Evolutionary conservation across 1,284 basidiomycete genomes (phyloP).

Genomic region (Ustilago bromivora): DNA sequence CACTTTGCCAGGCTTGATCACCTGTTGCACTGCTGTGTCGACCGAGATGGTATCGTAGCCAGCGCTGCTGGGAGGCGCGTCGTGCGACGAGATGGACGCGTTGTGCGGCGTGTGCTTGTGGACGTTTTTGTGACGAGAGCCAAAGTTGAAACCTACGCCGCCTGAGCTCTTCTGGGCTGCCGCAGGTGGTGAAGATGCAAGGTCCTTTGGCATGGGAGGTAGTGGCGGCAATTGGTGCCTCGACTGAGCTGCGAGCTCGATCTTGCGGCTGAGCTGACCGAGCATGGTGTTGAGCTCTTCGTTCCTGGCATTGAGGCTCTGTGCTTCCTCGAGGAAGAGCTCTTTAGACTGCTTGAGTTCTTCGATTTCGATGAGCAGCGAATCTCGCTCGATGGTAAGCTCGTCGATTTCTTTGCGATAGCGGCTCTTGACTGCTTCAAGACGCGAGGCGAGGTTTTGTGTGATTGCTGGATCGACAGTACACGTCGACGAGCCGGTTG

Average conservation of each 20-base stretch:
- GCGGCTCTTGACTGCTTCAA: constrained; percentile 87
- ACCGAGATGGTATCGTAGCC: constrained; percentile 41
- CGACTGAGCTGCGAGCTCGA: constrained; percentile 45
- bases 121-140: constrained; percentile 47
- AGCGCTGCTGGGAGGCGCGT: constrained; percentile 36
- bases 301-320: constrained; percentile 88
- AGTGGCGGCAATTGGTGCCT: constrained; percentile 38
- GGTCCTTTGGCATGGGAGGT: constrained; percentile 25
- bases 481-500: constrained; percentile 15
- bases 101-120: constrained; percentile 40
- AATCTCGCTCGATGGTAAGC: constrained; percentile 83
- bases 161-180: constrained; percentile 18
- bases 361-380: constrained; percentile 81
- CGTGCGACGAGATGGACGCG: constrained; percentile 49
- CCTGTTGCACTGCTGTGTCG: constrained; percentile 71
- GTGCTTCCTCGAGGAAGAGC: constrained; percentile 88
- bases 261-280: constrained; percentile 72
- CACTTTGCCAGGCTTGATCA: constrained; percentile 70
- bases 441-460: constrained; percentile 83
- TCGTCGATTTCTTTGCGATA: constrained; percentile 88
- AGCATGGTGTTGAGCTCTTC: constrained; percentile 90
- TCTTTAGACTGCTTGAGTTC: constrained; percentile 89
- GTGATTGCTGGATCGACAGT: constrained; percentile 72
- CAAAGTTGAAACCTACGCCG: constrained; percentile 46
- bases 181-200: constrained; percentile 10